Percentiles rank a stretch among this genome's conserved stretches.
phyloP scores from a whole-genome alignment of 2,329 filamentous ascomycete species.

The Hypoxylon sp. region DNA sequence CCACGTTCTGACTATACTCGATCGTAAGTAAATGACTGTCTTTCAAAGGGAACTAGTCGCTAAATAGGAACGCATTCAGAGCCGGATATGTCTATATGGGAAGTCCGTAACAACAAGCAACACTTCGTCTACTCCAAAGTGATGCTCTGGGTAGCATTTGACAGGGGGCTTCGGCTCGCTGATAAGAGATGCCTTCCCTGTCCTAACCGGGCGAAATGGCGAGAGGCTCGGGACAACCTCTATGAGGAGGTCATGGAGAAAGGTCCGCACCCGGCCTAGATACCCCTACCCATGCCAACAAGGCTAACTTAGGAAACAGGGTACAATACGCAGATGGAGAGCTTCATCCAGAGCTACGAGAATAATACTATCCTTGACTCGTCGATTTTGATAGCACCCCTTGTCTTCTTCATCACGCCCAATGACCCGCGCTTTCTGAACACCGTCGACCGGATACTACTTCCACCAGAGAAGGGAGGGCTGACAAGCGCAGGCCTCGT shows the following conservation, averaged over 20 bases:
- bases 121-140: constrained; percentile 87
- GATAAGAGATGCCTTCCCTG: constrained; percentile 84
- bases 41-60: neutral
- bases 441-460: constrained; percentile 80
- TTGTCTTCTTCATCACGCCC: constrained; percentile 84
- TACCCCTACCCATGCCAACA: neutral
- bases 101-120: constrained; percentile 81
- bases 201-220: constrained; percentile 77
- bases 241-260: constrained; percentile 86
- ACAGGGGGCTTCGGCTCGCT: constrained; percentile 79
- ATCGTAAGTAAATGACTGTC: constrained; percentile 59
- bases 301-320: constrained; percentile 58
- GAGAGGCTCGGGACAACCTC: constrained; percentile 74
- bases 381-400: constrained; percentile 80
- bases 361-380: constrained; percentile 78
- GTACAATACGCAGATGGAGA: constrained; percentile 78
- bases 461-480: constrained; percentile 80
- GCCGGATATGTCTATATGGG: constrained; percentile 88
- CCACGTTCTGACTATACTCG: constrained; percentile 77
- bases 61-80: constrained; percentile 56
- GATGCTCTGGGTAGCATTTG: constrained; percentile 87
- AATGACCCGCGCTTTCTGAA: constrained; percentile 82
- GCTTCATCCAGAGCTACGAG: constrained; percentile 84
- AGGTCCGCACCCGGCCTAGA: constrained; percentile 54
- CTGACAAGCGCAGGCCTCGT: constrained; percentile 82